Evolutionary conservation across 23 red algal genomes (phyloP).

Genomic region (Gracilaria domingensis): DNA sequence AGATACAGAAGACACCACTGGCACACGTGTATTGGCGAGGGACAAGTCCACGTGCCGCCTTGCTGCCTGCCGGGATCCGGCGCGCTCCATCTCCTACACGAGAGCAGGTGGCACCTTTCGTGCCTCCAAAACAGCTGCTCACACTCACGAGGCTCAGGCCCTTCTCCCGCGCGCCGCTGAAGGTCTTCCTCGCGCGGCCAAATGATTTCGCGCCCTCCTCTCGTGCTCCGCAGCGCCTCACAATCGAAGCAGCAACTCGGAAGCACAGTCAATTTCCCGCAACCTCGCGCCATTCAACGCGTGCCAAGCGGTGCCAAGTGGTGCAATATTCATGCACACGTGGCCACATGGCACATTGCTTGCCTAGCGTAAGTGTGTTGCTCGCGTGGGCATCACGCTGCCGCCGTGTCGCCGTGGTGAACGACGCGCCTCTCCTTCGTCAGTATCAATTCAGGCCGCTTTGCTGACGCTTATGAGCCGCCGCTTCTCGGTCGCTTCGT

Average conservation of each 20-base stretch:
- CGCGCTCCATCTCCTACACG: no score
- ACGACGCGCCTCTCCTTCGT: not conserved
- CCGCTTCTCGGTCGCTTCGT: not conserved
- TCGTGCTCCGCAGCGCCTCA: not conserved
- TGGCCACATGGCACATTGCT: not conserved
- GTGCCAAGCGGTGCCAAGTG: conserved; percentile 17
- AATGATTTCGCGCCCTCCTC: not conserved
- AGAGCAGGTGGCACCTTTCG: no score
- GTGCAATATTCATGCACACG: not conserved
- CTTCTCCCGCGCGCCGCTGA: not conserved
- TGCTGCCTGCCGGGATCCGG: no score
- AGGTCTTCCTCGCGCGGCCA: not conserved
- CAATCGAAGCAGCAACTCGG: no score
- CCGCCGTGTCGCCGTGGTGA: not conserved
- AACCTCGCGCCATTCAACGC: not conserved
- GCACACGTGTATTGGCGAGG: no score
- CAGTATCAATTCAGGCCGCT: not conserved
- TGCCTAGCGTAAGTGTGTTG: not conserved
- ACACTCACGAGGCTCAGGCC: no score
- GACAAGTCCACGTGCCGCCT: no score
- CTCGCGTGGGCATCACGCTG: not conserved
- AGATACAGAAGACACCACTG: no score
- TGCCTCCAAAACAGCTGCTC: no score
- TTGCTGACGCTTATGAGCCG: not conserved
- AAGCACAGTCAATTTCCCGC: no score